phyloP scores from a whole-genome alignment of 345 rosid genomes.

The Aegle marmelos region DNA sequence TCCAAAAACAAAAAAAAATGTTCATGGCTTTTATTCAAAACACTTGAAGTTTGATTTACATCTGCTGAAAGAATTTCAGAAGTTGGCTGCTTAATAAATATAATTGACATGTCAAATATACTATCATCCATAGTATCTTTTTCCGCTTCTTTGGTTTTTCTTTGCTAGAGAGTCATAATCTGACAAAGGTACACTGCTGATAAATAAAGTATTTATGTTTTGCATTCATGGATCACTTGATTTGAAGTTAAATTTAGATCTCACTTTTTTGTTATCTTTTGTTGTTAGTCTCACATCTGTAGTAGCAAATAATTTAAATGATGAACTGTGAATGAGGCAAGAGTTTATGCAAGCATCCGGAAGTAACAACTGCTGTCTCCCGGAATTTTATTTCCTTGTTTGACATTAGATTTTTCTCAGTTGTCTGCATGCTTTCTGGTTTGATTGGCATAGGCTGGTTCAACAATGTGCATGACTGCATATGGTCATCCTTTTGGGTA shows the following conservation, averaged over 20 bases:
- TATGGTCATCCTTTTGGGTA: neutral
- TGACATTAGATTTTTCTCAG: neutral
- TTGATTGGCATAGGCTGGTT: neutral
- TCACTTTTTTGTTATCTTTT: too few species aligned
- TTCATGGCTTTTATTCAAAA: neutral
- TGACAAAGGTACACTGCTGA: neutral
- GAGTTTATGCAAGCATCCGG: neutral
- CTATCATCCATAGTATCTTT: neutral
- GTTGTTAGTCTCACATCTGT: neutral
- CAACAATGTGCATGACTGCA: neutral
- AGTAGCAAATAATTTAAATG: neutral
- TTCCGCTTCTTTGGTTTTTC: neutral
- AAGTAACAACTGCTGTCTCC: neutral
- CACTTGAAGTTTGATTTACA: neutral
- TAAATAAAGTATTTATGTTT: neutral
- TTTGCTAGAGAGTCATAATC: neutral
- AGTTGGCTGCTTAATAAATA: neutral
- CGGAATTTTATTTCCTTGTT: neutral
- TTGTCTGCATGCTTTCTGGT: neutral
- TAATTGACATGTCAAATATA: neutral
- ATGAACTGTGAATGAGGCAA: neutral
- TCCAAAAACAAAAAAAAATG: neutral
- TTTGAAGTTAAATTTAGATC: too few species aligned
- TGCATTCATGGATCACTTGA: too few species aligned
- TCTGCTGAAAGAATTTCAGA: neutral